These are phyloP conservation scores for Tremella mesenterica DNA, from an alignment of 768 basidiomycete species.

Conservation along the genomic window DNA sequence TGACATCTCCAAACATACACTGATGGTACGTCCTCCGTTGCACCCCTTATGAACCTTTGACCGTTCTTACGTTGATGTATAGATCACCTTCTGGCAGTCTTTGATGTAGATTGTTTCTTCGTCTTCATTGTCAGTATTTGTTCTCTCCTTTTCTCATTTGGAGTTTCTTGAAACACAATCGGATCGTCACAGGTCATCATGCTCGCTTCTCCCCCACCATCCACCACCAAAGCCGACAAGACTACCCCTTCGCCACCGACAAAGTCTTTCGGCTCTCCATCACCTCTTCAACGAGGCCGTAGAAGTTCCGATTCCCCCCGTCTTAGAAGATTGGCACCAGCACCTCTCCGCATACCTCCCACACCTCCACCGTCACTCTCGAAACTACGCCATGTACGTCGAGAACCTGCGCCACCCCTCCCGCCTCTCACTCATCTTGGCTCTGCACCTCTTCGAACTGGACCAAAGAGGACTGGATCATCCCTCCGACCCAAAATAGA, in stretches of 20 bases:
- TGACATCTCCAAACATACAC: no score
- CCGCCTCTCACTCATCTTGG: neutral
- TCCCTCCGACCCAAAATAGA: no score
- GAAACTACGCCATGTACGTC: neutral
- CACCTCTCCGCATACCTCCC: constrained; percentile 26
- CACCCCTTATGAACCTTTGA: no score
- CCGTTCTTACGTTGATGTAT: no score
- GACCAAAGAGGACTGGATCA: neutral
- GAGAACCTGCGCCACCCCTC: neutral
- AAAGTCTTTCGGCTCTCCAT: constrained; percentile 12
- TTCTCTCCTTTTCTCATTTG: neutral
- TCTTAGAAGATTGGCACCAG: constrained; percentile 24
- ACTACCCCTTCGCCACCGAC: constrained; percentile 11
- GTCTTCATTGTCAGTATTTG: no score
- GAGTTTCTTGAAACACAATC: neutral
- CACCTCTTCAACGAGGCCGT: constrained; percentile 2
- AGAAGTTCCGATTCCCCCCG: constrained; percentile 4
- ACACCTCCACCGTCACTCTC: constrained; percentile 1
- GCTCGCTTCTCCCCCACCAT: constrained; percentile 4
- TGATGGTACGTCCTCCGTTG: no score
- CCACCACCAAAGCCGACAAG: neutral
- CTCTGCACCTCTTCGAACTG: neutral
- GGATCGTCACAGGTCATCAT: neutral
- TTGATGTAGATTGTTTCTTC: no score
- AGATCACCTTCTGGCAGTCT: no score